These are phyloP conservation scores for Akebia trifoliata DNA, from an alignment of 164 flowering plant species.

Conservation along the genomic window DNA sequence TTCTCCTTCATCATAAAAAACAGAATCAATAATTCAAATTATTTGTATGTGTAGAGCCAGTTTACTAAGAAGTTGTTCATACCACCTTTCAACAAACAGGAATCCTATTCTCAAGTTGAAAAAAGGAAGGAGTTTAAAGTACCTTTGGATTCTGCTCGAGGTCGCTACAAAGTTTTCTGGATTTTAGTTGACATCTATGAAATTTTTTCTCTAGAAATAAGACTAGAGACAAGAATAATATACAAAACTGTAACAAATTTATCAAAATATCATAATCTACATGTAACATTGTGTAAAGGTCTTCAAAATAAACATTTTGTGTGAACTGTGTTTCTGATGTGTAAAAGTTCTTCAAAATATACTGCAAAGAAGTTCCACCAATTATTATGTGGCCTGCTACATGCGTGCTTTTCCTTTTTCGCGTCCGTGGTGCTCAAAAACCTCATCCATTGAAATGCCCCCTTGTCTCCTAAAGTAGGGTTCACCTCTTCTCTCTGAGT, in stretches of 20 bases:
- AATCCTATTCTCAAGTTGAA: conserved; percentile 8
- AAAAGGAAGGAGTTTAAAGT: conserved; percentile 5
- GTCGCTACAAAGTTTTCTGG: conserved; percentile 18
- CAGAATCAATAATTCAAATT: no score
- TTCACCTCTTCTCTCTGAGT: conserved; percentile 7
- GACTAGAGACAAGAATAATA: not conserved
- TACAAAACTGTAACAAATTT: conserved; percentile 15
- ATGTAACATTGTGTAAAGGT: conserved; percentile 14
- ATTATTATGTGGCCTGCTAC: no score
- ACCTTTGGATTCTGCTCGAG: conserved; percentile 7
- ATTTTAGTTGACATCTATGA: not conserved
- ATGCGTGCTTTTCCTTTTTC: no score
- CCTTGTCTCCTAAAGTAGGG: conserved; percentile 7
- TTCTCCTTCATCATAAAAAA: not conserved
- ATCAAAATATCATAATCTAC: conserved; percentile 8
- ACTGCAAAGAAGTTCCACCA: conserved; percentile 1
- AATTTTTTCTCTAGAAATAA: conserved; percentile 2
- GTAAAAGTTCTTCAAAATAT: conserved; percentile 3
- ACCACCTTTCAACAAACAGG: no score
- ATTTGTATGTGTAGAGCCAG: no score
- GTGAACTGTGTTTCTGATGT: not conserved
- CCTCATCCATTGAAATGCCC: conserved; percentile 19
- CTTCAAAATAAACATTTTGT: not conserved
- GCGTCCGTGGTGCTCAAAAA: no score
- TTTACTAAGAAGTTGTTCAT: no score